These are phyloP conservation scores for Xylaria scruposa DNA, from an alignment of 495 filamentous ascomycete species.

Conservation along the genomic window DNA sequence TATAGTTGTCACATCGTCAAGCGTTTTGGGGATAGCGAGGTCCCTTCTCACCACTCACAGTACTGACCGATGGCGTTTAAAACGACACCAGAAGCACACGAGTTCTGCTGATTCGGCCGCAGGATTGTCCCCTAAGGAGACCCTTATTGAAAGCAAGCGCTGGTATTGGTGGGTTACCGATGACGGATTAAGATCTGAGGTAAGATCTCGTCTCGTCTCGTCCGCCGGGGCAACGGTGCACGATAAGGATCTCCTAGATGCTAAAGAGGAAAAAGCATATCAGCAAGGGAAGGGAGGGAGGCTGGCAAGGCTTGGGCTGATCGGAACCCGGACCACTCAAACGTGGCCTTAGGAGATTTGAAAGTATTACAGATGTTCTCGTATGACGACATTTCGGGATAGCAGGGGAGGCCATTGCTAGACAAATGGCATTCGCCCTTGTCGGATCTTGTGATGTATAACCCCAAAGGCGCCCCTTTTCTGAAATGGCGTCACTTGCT, in stretches of 20 bases:
- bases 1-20: neutral
- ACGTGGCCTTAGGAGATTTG: conserved; percentile 1
- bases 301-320: conserved; percentile 17
- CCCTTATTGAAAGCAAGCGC: neutral
- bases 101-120: neutral
- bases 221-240: neutral
- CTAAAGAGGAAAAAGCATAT: neutral
- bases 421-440: conserved; percentile 14
- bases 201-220: conserved; percentile 19
- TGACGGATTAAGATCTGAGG: conserved; percentile 3
- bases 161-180: conserved; percentile 21
- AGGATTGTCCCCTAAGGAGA: neutral
- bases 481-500: conserved; percentile 24
- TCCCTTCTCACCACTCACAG: neutral
- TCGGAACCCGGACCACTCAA: conserved; percentile 15
- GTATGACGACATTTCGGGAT: conserved; percentile 26
- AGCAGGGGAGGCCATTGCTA: neutral
- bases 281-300: neutral
- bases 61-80: neutral
- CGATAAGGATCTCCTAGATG: neutral
- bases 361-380: conserved; percentile 16
- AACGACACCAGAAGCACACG: neutral
- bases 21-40: neutral
- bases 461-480: conserved; percentile 12
- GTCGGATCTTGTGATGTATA: neutral